Base-by-base conservation (phyloP, 2,329 filamentous ascomycete species). In the Diaporthe ilicicola region DNA sequence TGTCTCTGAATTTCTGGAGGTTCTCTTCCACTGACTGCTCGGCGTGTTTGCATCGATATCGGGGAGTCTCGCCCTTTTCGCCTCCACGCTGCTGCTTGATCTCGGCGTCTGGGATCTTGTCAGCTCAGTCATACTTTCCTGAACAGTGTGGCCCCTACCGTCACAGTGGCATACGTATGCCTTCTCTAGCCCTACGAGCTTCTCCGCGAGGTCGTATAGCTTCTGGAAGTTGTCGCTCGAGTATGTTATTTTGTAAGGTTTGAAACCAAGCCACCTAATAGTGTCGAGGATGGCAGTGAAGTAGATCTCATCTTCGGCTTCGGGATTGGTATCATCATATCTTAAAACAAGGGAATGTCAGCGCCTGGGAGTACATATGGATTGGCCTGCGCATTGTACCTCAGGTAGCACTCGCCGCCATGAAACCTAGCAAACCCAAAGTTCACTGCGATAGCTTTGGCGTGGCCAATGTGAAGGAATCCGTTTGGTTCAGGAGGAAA, bases 301-400 rank as follows among this genome's bases (percentile, higher is more conserved):
- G 82, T 95, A 98, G 71, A 92, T 88, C 81, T 97, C 93, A 79
- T 98, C 93, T 81, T 98, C 96, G 59, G 93, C 93, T 74, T 95
- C 94, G 1, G 96, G 96, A 80, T 98, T 98, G 17, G 96, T 98
- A 77, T 98, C 96, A 80, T 98, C 96, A 80, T 93, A 97, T 76
- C 95, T 88, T 73, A 17, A 56, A 94, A 82, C 77, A 92, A 92
- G 81, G 90, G 5, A 37, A n/a, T 37, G 15, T 68, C n/a, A 73
- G 64, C n/a, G 5, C 13, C 15, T 15, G 27, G 19, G 12, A 50
- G 24, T 19, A 19, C 9, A 50, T 0, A 17, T 0, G 4, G 6
- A 4, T 3, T 12, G n/a, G 32, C 9, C 44, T n/a, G 15, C 3
- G 6, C 12, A 42, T 51, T 51, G 4, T 54, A 73, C 70, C 72